Base-by-base conservation (phyloP, 2,329 filamentous ascomycete genomes). In the Monosporascus sp. region DNA sequence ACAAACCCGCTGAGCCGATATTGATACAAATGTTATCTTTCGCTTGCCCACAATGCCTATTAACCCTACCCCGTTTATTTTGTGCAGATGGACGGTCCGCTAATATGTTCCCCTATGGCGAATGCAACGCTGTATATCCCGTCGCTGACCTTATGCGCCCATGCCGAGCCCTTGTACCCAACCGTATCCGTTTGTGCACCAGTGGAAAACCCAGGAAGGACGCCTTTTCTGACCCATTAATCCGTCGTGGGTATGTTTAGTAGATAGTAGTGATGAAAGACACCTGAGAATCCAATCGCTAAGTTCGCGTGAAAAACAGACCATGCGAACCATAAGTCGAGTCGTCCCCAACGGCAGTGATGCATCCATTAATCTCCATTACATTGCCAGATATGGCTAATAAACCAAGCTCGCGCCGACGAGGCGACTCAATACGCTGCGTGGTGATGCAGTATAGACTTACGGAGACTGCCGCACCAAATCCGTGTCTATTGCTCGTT, bases 301-400 rank as follows among this genome's bases (percentile, higher is more conserved):
- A 41, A 38, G 51, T 46, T 19, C 22, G 16, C n/a, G 43, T 53
- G 55, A 37, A 45, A 43, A 56, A 49, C 46, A 56, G 53, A 56
- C 53, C 56, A 59, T 56, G 52, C 53, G 52, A 54, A 56, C 26
- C 55, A 45, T 38, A 50, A 57, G 57, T 58, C 57, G 56, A 56
- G 57, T 59, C 20, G 48, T 51, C 9, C 22, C n/a, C n/a, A 7
- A 27, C 43, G 24, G 17, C 43, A 46, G n/a, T 3, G 2, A 14
- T 31, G 14, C 26, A 27, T 26, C 43, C 43, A 46, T 46, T 22
- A 27, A 14, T 22, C 43, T 27, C 40, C 43, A n/a, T 46, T 17
- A 31, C 43, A 24, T 7, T 19, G 6, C 14, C 22, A 3, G 14
- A n/a, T 17, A 22, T 22, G 43, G 24, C 17, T 24, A 11, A 17